phyloP scores from a whole-genome alignment of 306 rosid species.

The Trifolium pratense region DNA sequence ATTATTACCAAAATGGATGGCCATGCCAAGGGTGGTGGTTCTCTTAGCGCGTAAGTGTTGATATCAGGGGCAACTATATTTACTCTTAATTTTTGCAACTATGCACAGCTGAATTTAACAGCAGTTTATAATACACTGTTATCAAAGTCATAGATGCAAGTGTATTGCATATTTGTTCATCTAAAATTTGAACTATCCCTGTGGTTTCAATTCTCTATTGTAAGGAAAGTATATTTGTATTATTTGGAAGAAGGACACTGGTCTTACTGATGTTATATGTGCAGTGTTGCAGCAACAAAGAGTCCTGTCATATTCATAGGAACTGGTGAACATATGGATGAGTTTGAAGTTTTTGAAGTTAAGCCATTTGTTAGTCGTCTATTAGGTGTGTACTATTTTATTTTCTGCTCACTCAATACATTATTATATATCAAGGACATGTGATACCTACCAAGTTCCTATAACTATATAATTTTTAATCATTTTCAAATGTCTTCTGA shows the following conservation, averaged over 20 bases:
- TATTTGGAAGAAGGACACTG: slow-evolving; percentile 9
- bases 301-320: slow-evolving; percentile 85
- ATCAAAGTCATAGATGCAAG: background rate
- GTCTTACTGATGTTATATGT: slow-evolving; percentile 31
- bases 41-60: slow-evolving; percentile 81
- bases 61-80: slow-evolving; percentile 13
- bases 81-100: slow-evolving; percentile 17
- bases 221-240: background rate
- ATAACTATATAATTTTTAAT: background rate
- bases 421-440: slow-evolving; percentile 17
- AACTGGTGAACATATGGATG: slow-evolving; percentile 88
- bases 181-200: slow-evolving; percentile 13
- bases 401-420: background rate
- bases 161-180: background rate
- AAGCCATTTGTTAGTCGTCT: slow-evolving; percentile 88
- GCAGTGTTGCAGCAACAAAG: slow-evolving; percentile 90
- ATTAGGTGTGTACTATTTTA: slow-evolving; percentile 50
- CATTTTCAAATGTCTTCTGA: slow-evolving; percentile 26
- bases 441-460: slow-evolving; percentile 17
- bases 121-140: slow-evolving; percentile 18
- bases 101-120: slow-evolving; percentile 12
- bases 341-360: slow-evolving; percentile 85
- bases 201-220: slow-evolving; percentile 23
- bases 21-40: slow-evolving; percentile 89
- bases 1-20: slow-evolving; percentile 88